A percentile compares a stretch with the other conserved stretches of the same genome.
Evolutionary conservation across 2,329 filamentous ascomycete species (phyloP).

Genomic region (Fusarium vanettenii): DNA sequence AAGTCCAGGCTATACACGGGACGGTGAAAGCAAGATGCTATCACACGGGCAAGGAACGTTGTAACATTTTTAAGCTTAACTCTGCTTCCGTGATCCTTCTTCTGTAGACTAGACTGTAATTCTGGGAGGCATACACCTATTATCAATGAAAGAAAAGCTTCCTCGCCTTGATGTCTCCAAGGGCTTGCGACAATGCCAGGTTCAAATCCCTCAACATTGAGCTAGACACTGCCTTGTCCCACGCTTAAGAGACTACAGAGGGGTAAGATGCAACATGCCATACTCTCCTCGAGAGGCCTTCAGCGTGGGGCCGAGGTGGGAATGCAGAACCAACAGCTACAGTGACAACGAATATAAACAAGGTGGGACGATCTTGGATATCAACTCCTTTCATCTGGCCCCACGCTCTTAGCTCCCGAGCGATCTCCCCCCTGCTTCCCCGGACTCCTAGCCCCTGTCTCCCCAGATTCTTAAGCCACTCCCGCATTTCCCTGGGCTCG

Average conservation of each 20-base stretch:
- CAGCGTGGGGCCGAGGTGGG: not conserved
- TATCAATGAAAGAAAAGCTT: not conserved
- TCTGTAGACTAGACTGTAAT: not conserved
- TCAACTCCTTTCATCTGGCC: not conserved
- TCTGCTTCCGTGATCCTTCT: not conserved
- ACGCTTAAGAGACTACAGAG: not conserved
- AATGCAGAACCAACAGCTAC: not conserved
- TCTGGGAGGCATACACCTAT: not conserved
- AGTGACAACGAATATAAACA: not conserved
- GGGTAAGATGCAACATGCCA: not conserved
- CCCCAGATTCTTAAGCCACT: not conserved
- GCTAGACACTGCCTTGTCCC: not conserved
- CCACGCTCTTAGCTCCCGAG: not conserved
- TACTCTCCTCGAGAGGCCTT: not conserved
- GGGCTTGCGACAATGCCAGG: not conserved
- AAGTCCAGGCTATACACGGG: not conserved
- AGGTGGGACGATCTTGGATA: not conserved
- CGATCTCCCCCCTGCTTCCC: not conserved
- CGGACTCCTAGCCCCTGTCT: not conserved
- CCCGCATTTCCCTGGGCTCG: not conserved
- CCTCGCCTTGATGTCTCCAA: not conserved
- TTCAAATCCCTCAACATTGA: not conserved
- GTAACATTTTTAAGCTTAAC: not conserved
- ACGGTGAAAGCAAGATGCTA: not conserved
- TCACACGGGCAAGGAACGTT: no score